Evolutionary conservation across 345 rosid genomes (phyloP), one percentile per base, ranked within the genome.

Genomic region (Brassica cretica): DNA sequence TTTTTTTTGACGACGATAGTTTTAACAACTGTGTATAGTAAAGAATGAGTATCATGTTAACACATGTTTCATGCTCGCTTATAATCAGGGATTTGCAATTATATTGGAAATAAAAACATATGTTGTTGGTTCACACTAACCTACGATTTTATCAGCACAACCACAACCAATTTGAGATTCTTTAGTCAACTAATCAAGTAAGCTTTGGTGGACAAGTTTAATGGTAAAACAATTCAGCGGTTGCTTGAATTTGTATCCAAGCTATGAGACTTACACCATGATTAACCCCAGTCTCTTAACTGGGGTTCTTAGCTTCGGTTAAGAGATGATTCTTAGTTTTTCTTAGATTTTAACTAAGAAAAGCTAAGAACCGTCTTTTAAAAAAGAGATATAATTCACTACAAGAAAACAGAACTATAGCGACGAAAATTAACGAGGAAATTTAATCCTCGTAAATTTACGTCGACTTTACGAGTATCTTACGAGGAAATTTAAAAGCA

Each of bases 191-290:
- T 53, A 78, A 79, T 61, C 30, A 12, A 68, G 8, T 35, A 62
- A 51, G 19, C 25, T 79, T 79, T 55, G 75, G 82, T 69, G 78
- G 79, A 69, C 1, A 55, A 69, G 5, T 18, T 69, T 62, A 30
- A 74, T 63, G 63, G 32, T 62, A 35, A 73, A 78, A 73, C 60
- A 67, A 68, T 35, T 68, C 74, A 74, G 62, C 70, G 82, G 82
- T 79, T 79, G 82, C 82, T 74, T 79, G 63, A 69, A 64, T 79
- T 74, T 69, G 30, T 69, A 59, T 74, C 79, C 55, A 79, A 79
- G 78, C 75, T 70, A 21, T 21, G 24, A 21, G 24, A 21, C 24
- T 27, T 27, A 27, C 5, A 27, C 30, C 4, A 27, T 27, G 5
- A 27, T 27, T 27, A 27, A 27, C 30, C 4, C 30, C 30, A 27